A percentile compares a stretch with the other conserved stretches of the same genome.
Conservation (phyloP, 345 rosid species). For the Ailanthus altissimus region DNA sequence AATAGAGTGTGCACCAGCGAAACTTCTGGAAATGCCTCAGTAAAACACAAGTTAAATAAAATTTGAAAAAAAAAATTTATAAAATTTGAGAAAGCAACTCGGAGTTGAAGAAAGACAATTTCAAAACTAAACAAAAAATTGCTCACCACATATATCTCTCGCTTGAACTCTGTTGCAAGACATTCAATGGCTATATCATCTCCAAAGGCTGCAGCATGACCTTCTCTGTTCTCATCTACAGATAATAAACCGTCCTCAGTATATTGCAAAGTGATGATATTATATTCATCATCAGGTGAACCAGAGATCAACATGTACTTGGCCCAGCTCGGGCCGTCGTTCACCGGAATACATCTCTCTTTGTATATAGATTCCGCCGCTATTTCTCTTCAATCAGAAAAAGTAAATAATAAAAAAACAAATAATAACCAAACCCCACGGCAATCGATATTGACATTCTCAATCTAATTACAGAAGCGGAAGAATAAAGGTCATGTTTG, state of each 20-base stretch:
- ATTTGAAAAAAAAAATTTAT: not conserved
- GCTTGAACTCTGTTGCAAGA: conserved; percentile 92
- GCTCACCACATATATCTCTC: conserved; percentile 88
- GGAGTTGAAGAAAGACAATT: not conserved
- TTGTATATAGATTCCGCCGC: conserved; percentile 93
- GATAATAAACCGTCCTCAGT: conserved; percentile 93
- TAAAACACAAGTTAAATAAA: not conserved
- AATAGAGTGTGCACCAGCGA: not conserved
- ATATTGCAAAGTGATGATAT: conserved; percentile 86
- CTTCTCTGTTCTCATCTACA: conserved; percentile 80
- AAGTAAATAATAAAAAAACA: conserved; percentile 24
- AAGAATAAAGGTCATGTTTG: not conserved
- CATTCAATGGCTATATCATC: conserved; percentile 97
- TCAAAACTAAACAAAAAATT: not conserved
- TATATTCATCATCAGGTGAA: conserved; percentile 82
- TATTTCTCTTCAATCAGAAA: conserved; percentile 62
- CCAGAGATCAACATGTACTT: conserved; percentile 96
- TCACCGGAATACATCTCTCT: conserved; percentile 88
- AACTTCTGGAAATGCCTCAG: not conserved
- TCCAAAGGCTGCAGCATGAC: conserved; percentile 96
- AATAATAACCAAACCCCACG: conserved; percentile 10
- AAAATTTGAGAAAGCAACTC: not conserved
- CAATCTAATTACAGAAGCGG: not conserved
- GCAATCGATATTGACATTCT: conserved; percentile 9
- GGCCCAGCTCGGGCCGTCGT: conserved; percentile 84